A percentile compares a stretch with the other conserved stretches of the same genome.
These are phyloP conservation scores for Pochonia chlamydosporia DNA, from an alignment of 2,329 filamentous ascomycete species.

Conservation along the genomic window DNA sequence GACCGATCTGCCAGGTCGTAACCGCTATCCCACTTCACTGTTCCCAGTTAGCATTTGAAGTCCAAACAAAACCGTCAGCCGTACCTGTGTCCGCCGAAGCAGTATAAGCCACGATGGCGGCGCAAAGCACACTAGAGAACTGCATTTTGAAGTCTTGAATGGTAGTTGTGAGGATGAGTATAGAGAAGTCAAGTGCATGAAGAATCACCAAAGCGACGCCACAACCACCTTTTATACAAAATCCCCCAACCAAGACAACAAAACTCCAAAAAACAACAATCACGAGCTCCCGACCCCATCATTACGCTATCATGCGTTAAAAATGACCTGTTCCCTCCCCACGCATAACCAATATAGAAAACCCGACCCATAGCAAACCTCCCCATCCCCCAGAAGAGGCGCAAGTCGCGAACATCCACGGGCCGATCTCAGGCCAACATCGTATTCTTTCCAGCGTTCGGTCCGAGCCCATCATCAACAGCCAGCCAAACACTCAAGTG, in stretches of 20 bases:
- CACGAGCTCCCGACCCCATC: no score
- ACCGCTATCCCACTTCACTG: constrained; percentile 65
- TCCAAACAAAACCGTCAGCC: no score
- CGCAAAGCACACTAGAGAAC: constrained; percentile 32
- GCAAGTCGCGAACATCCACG: neutral
- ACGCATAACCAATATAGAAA: neutral
- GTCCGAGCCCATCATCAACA: neutral
- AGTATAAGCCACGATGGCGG: constrained; percentile 29
- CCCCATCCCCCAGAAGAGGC: no score
- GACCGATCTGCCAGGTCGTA: constrained; percentile 59
- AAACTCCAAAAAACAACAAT: no score
- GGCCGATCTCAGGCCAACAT: neutral
- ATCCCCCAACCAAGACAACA: no score
- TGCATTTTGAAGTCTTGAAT: constrained; percentile 34
- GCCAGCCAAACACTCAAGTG: neutral
- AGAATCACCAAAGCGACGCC: no score
- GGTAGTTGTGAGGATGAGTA: neutral
- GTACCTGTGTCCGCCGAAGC: constrained; percentile 17
- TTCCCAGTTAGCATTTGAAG: no score
- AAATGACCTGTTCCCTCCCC: neutral
- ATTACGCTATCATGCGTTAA: neutral
- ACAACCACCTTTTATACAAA: no score
- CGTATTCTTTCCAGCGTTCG: no score
- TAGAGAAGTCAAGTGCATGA: neutral
- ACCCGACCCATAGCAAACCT: neutral